These are phyloP conservation scores for Pisolithus marmoratus DNA, from an alignment of 768 basidiomycete species.

Conservation along the genomic window DNA sequence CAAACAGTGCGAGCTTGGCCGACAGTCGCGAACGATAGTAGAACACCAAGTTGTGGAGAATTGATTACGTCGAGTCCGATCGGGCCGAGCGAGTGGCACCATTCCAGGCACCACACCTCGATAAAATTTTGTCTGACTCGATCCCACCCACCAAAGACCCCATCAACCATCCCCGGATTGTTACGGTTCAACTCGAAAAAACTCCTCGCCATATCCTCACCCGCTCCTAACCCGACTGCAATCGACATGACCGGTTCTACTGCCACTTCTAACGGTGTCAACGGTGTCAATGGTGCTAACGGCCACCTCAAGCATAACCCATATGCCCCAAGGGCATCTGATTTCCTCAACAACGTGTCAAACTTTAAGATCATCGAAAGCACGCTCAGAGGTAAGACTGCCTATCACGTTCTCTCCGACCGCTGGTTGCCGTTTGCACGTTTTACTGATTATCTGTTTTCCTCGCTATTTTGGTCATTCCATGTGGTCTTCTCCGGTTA, in stretches of 20 bases:
- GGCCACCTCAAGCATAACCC: constrained; percentile 52
- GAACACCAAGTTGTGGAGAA: too few species aligned
- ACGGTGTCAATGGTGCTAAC: constrained; percentile 24
- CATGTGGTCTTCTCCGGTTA: constrained; percentile 26
- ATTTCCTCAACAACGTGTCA: constrained; percentile 87
- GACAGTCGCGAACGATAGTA: too few species aligned
- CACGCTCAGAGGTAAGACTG: constrained; percentile 68
- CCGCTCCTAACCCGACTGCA: constrained; percentile 54
- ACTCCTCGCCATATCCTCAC: constrained; percentile 37
- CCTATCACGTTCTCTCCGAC: not conserved
- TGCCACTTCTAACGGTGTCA: constrained; percentile 33
- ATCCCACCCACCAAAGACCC: not conserved
- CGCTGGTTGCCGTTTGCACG: not conserved
- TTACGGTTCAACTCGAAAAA: not conserved
- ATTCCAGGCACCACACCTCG: too few species aligned
- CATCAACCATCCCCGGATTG: not conserved
- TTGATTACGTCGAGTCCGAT: not conserved
- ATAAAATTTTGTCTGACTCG: too few species aligned
- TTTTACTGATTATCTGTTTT: not conserved
- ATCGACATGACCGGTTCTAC: constrained; percentile 46
- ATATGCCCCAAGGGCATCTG: constrained; percentile 86
- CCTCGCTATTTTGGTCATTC: not conserved
- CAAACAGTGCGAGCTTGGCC: too few species aligned
- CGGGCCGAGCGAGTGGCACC: too few species aligned
- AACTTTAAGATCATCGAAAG: constrained; percentile 98